Base-by-base conservation (phyloP, 1,139 yeast genomes). In the Nadsonia commutata region DNA sequence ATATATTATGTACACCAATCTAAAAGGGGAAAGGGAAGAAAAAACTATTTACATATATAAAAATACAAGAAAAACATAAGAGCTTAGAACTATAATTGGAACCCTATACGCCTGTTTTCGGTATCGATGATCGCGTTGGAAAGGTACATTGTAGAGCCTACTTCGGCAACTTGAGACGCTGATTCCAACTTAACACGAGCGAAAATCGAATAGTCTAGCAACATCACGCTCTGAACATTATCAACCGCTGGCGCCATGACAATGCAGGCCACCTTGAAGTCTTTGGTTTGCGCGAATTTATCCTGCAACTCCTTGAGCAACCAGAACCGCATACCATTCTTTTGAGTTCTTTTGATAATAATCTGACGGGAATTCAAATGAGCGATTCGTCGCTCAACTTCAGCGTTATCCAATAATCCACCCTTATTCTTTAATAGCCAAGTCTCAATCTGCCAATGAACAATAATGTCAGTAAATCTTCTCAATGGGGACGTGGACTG, bases 401-500 rank as follows among this genome's bases (percentile, higher is more conserved):
- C 33, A 27, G 8, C 5, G 5, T 13, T 16, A 9, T 27, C 33
- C 5, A 27, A 16, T 11, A 27, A 16, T 13, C 33, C 33, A 6
- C 13, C 33, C n/a, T 27, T 27, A 22, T 11, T 11, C n/a, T 7
- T 27, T 9, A 27, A 9, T 27, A 27, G n/a, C 5, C 4, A 27
- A 27, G 9, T 27, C n/a, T 76, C 79, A 2, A 78, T 45, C 52
- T 78, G 84, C 74, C 90, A 74, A 54, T 86, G 96, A 51, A 80
- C 78, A 5, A 86, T 58, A 53, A 86, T 63, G 59, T 90, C 98
- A n/a, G 80, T 78, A 52, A 74, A 81, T 51, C 98, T 66, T 60
- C 98, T 68, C 49, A 90, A 67, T 1, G 98, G 98, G 0, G 96
- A 86, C 0, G 98, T 86, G 2, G 83, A 78, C 36, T 85, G 83